Conservation (phyloP, 2,329 filamentous ascomycete genomes). For the Sporothrix luriei region DNA sequence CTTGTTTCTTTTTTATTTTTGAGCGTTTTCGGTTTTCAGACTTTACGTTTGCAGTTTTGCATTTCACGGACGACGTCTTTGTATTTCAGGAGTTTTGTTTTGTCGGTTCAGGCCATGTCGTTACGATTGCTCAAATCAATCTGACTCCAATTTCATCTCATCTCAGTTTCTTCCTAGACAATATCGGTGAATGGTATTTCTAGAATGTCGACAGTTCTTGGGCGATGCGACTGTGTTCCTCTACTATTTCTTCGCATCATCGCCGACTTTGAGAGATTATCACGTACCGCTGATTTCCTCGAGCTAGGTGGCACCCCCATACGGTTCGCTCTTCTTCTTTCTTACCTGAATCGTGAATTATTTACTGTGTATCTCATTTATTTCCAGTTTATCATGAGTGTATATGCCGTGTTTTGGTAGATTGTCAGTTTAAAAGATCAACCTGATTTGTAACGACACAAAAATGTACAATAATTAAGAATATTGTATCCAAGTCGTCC, state of each 20-base stretch:
- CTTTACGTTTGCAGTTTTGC: not conserved
- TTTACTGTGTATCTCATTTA: too few relatives aligned
- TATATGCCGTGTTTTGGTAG: too few relatives aligned
- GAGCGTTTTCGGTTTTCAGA: not conserved
- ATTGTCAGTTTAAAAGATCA: too few relatives aligned
- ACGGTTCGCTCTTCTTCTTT: too few relatives aligned
- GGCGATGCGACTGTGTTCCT: not conserved
- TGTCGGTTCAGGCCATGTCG: not conserved
- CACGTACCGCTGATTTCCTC: too few relatives aligned
- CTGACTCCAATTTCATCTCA: not conserved
- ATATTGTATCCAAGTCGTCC: too few relatives aligned
- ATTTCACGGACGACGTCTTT: not conserved
- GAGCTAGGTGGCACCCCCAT: too few relatives aligned
- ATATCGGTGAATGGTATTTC: not conserved
- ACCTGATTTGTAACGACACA: too few relatives aligned
- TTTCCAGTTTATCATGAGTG: too few relatives aligned
- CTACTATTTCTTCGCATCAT: not conserved
- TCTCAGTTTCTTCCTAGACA: not conserved
- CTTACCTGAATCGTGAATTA: too few relatives aligned
- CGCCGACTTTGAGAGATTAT: too few relatives aligned
- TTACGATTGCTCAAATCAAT: not conserved
- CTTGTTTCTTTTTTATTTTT: conserved; percentile 6
- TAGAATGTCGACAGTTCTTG: not conserved
- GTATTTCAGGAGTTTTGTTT: not conserved
- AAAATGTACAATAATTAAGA: too few relatives aligned